Conservation (phyloP, 208 protist species). For the Leishmania major region DNA sequence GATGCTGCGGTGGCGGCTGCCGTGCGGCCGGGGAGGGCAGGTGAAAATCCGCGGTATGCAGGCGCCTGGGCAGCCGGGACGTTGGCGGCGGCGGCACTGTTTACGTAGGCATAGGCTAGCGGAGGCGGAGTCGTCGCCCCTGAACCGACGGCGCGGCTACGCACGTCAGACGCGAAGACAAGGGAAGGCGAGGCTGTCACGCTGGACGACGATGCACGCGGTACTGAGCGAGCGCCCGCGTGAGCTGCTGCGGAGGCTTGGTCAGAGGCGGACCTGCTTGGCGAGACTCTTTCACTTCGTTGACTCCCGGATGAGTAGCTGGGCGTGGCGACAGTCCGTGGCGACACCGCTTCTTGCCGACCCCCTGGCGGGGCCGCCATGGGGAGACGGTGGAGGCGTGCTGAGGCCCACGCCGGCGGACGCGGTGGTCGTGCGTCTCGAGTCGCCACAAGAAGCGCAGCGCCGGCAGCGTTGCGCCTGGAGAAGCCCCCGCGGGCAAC, state of each 20-base stretch:
- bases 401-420: slow-evolving; percentile 19
- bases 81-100: background rate
- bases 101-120: slow-evolving; percentile 23
- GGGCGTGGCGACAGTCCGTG: background rate
- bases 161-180: background rate
- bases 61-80: background rate
- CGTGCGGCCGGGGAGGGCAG: background rate
- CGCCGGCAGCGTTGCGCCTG: background rate
- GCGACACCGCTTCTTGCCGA: background rate
- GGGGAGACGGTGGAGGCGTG: background rate
- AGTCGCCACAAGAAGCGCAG: background rate
- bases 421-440: slow-evolving; percentile 7
- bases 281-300: background rate
- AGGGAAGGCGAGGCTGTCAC: background rate
- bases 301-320: background rate
- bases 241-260: background rate
- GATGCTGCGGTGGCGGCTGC: background rate
- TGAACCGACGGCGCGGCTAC: background rate
- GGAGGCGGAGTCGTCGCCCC: background rate
- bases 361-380: background rate
- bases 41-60: background rate
- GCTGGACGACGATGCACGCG: background rate
- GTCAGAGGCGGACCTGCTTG: background rate
- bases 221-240: background rate
- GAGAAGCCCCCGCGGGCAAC: background rate